Evolutionary conservation across 2,329 filamentous ascomycete species (phyloP).

Genomic region (Apiospora phragmitis): DNA sequence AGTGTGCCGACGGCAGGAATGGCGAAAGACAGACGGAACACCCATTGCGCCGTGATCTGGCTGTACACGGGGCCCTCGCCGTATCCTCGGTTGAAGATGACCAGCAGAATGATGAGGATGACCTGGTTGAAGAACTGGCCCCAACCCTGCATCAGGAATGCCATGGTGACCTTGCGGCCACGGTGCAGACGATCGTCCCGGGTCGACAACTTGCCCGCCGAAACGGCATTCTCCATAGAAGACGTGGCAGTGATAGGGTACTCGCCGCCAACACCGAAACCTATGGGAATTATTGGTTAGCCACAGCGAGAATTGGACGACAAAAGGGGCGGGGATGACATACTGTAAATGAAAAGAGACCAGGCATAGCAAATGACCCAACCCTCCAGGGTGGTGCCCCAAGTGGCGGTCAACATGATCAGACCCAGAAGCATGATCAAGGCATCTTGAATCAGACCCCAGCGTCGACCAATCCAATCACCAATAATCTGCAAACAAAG

Average conservation of each 20-base stretch:
- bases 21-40: slow-evolving; percentile 89
- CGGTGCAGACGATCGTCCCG: slow-evolving; percentile 92
- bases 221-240: slow-evolving; percentile 87
- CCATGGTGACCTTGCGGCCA: slow-evolving; percentile 91
- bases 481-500: slow-evolving; percentile 47
- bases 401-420: slow-evolving; percentile 86
- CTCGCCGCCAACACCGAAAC: slow-evolving; percentile 73
- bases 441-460: slow-evolving; percentile 94
- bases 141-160: slow-evolving; percentile 98
- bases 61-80: slow-evolving; percentile 74
- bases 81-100: slow-evolving; percentile 82
- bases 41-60: slow-evolving; percentile 77
- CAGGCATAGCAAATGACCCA: slow-evolving; percentile 98
- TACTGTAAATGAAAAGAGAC: slow-evolving; percentile 88
- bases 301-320: slow-evolving; percentile 41
- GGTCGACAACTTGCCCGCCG: slow-evolving; percentile 84
- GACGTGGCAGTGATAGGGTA: slow-evolving; percentile 97
- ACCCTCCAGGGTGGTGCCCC: slow-evolving; percentile 83
- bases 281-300: slow-evolving; percentile 22
- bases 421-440: slow-evolving; percentile 92
- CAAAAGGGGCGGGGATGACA: slow-evolving; percentile 33
- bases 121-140: slow-evolving; percentile 95
- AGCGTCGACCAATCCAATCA: slow-evolving; percentile 84
- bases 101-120: slow-evolving; percentile 79
- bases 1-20: slow-evolving; percentile 87